These are phyloP conservation scores for Clavariopsis aquatica DNA, from an alignment of 495 filamentous ascomycete genomes.

Conservation along the genomic window DNA sequence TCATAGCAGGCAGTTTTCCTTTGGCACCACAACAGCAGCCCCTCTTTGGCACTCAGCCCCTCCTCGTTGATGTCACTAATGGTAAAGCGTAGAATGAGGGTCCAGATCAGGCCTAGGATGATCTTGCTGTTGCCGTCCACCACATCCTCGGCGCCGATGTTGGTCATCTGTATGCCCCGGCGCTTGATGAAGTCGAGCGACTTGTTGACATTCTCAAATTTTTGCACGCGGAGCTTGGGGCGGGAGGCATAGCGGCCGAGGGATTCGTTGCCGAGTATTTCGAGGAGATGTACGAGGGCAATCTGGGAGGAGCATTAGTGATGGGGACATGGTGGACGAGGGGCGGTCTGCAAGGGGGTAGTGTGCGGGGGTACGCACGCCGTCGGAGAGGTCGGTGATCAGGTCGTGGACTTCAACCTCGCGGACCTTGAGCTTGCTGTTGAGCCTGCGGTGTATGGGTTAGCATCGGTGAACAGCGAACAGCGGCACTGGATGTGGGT, in stretches of 20 bases:
- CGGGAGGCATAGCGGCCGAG: constrained; percentile 94
- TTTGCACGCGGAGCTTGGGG: constrained; percentile 93
- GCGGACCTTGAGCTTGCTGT: constrained; percentile 83
- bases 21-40: constrained; percentile 94
- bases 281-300: constrained; percentile 90
- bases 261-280: constrained; percentile 89
- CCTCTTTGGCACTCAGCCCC: constrained; percentile 97
- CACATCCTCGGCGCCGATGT: constrained; percentile 97
- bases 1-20: constrained; percentile 98
- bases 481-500: too few relatives aligned
- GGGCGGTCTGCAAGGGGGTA: constrained; percentile 1
- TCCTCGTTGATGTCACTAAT: constrained; percentile 98
- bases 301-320: constrained; percentile 57
- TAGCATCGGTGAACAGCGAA: constrained; percentile 26
- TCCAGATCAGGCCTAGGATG: constrained; percentile 96
- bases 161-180: constrained; percentile 91
- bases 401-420: constrained; percentile 77
- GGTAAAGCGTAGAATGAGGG: constrained; percentile 92
- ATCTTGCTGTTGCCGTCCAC: constrained; percentile 98
- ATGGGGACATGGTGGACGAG: constrained; percentile 4
- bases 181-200: constrained; percentile 90
- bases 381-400: constrained; percentile 85
- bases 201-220: constrained; percentile 97
- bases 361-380: constrained; percentile 60
- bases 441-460: constrained; percentile 64